Base-by-base conservation (phyloP, 73 alveolate species). In the Stentor coeruleus region DNA sequence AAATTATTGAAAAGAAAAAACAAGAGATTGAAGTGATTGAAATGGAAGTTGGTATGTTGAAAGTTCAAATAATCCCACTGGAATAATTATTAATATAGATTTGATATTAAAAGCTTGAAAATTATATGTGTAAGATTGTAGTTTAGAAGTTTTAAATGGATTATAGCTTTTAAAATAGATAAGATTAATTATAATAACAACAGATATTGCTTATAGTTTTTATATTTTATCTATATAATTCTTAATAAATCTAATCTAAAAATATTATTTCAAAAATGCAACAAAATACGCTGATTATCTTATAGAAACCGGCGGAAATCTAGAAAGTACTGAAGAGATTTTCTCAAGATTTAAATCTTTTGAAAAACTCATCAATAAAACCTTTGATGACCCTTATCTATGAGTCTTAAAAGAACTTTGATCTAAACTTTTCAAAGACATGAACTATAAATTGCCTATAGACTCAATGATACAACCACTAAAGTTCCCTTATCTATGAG, bases 1-100 rank as follows among this genome's bases (percentile, higher is more conserved):
- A 20, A 11, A 49, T 11, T 11, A 49, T 49, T 20, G 66, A 49
- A 11, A 20, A 49, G 20, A 49, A 49, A 11, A 49, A 49, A 49
- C 28, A 49, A 49, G 20, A 11, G 79, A 66, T 66, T 33, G 79
- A 20, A 2, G 2, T 20, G 1, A 66, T 66, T 66, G 79, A 66
- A 66, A 66, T 66, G 79, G 79, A 66, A 15, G 33, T 66, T 11
- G 79, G 79, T 26, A 28, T 66, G 39, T 1, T 31, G n/a, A 66
- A 66, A 33, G 79, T 49, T 11, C 66, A 49, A 20, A 20, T 49
- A 11, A 6, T 49, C 6, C 6, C 6, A 6, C 66, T 49, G 6
- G 66, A 49, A 49, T 20, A 49, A 49, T 11, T 49, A 11, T 49
- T 11, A 11, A 11, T 11, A 49, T 49, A 11, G 66, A 20, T 11